Evolutionary conservation across 495 filamentous ascomycete genomes (phyloP).

Genomic region (Trichoderma asperelloides): DNA sequence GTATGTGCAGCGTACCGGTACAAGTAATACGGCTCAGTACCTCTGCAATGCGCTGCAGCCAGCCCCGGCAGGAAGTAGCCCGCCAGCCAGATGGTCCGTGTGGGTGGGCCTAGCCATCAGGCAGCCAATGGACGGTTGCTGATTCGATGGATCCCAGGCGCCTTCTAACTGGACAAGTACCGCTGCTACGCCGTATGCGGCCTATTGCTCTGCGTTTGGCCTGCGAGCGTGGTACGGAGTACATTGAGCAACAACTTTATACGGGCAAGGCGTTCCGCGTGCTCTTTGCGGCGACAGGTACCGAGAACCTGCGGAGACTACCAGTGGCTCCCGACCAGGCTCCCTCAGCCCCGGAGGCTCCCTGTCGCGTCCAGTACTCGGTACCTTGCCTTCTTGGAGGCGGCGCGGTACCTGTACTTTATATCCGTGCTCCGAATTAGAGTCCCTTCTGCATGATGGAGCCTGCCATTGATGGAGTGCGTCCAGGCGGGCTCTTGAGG

Average conservation of each 20-base stretch:
- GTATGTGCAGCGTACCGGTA: too few species aligned
- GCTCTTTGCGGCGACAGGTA: background rate
- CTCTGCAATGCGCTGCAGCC: too few species aligned
- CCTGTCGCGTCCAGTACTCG: background rate
- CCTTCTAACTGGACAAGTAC: background rate
- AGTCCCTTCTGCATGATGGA: background rate
- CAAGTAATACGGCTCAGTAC: too few species aligned
- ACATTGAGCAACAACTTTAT: background rate
- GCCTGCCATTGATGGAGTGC: background rate
- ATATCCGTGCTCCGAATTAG: background rate
- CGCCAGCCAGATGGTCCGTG: constrained; percentile 1
- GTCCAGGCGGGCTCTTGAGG: background rate
- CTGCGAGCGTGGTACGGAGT: background rate
- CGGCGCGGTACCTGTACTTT: background rate
- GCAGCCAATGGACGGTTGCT: background rate
- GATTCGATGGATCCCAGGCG: background rate
- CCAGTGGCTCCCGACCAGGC: too few species aligned
- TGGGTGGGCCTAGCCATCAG: background rate
- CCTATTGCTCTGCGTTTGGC: background rate
- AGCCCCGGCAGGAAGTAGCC: background rate
- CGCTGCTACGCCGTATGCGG: constrained; percentile 1
- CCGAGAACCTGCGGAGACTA: too few species aligned
- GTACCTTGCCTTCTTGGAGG: background rate
- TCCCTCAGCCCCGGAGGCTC: too few species aligned
- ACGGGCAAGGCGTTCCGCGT: too few species aligned